A percentile compares a stretch with the other conserved stretches of the same genome.
phyloP scores from a whole-genome alignment of 768 basidiomycete genomes.

The Pisolithus tinctorius region DNA sequence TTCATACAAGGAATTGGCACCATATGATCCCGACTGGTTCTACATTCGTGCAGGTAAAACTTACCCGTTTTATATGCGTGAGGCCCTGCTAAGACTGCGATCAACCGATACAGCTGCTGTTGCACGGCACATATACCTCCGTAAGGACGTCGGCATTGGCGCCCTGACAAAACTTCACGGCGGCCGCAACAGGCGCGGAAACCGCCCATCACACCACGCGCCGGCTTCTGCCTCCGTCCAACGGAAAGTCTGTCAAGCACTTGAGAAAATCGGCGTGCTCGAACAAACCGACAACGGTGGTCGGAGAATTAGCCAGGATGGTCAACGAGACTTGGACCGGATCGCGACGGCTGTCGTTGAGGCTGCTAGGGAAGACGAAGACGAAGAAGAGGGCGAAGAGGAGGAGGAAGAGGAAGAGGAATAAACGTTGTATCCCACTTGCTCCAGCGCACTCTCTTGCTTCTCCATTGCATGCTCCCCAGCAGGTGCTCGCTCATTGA shows the following conservation, averaged over 20 bases:
- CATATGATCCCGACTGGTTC: slow-evolving; percentile 99
- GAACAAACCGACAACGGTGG: slow-evolving; percentile 93
- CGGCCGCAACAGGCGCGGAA: slow-evolving; percentile 90
- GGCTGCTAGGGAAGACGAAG: slow-evolving; percentile 64
- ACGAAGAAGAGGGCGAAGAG: slow-evolving; percentile 69
- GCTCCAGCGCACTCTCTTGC: slow-evolving; percentile 12
- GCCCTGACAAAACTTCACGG: slow-evolving; percentile 95
- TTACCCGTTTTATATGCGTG: not conserved
- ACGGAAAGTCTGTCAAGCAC: slow-evolving; percentile 91
- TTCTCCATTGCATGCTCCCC: slow-evolving; percentile 13
- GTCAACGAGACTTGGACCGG: slow-evolving; percentile 91
- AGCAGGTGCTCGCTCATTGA: slow-evolving; percentile 14
- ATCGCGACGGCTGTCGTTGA: slow-evolving; percentile 89
- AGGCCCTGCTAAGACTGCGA: not conserved
- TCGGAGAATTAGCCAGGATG: slow-evolving; percentile 93
- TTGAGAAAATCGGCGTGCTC: slow-evolving; percentile 98
- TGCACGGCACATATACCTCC: slow-evolving; percentile 99
- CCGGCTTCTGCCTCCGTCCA: slow-evolving; percentile 83
- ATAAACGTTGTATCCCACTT: slow-evolving; percentile 16
- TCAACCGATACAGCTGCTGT: slow-evolving; percentile 61
- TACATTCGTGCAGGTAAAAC: slow-evolving; percentile 95
- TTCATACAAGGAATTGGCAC: slow-evolving; percentile 94
- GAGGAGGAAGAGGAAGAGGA: slow-evolving; percentile 45
- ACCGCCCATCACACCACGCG: slow-evolving; percentile 93
- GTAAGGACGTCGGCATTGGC: slow-evolving; percentile 93